phyloP scores from a whole-genome alignment of 305 asterid species.

The Fraxinus paxiana region DNA sequence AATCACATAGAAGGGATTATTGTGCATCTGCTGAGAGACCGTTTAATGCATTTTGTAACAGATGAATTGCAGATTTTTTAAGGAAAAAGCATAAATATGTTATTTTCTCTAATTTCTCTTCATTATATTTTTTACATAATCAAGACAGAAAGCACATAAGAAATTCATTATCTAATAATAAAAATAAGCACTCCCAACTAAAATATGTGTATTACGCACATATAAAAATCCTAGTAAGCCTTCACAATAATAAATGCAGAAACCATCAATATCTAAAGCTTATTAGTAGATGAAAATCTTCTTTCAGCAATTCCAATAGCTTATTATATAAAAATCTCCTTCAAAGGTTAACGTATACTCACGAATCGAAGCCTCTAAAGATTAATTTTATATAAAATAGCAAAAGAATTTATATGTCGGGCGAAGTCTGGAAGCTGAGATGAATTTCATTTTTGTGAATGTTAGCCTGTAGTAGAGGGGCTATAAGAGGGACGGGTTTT shows the following conservation, averaged over 20 bases:
- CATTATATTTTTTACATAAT: background rate
- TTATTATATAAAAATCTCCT: background rate
- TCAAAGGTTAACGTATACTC: background rate
- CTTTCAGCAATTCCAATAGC: background rate
- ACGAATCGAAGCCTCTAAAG: background rate
- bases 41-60: background rate
- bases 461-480: background rate
- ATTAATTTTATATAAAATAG: background rate
- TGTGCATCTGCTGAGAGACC: background rate
- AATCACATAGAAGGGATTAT: background rate
- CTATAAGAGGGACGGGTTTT: background rate
- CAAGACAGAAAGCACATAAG: background rate
- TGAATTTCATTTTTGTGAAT: background rate
- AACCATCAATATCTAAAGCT: background rate
- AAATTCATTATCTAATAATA: background rate
- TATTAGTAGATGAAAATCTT: background rate
- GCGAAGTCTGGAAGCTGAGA: background rate
- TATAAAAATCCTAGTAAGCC: background rate
- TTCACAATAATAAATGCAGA: background rate
- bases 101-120: background rate
- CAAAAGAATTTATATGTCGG: background rate
- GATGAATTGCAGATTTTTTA: background rate
- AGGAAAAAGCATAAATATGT: background rate
- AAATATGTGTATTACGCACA: background rate
- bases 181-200: background rate